Evolutionary conservation across 1,284 basidiomycete species (phyloP), one percentile per base, ranked within the genome.

Genomic region (Rhodotorula sp.): DNA sequence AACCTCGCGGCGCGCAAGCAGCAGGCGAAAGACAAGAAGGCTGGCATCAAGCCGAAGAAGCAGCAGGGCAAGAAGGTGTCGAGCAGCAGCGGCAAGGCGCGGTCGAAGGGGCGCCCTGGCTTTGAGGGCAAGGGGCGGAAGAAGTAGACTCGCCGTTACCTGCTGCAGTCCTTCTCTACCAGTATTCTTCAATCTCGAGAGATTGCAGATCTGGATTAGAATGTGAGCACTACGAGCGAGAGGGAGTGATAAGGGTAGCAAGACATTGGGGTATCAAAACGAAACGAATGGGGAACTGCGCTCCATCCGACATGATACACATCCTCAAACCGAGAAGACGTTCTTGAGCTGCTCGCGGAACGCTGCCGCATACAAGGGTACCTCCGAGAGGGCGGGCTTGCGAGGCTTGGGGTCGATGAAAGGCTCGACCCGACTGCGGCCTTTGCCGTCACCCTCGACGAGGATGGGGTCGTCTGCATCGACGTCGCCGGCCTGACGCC

Each of bases 1-100:
- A 96, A 97, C 80, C 90, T 97, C 75, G 90, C 91, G 0, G 86
- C 86, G 81, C 87, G 92, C 17, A 87, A 88, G 69, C 91, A 96
- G 78, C 85, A 90, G 50, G 86, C 86, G 80, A 90, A 88, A 73
- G 91, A 92, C 67, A 91, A 89, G 82, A 85, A 86, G 74, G 87
- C 88, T 74, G 88, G 90, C 3, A 81, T 85, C 78, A 85, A 87
- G 81, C 75, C 78, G 23, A 87, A 80, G 75, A 56, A 50, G 79
- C 48, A 46, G 44, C 42, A 16, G 48, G 61, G 50, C 25, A 76
- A 76, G 68, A 76, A 70, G 61, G 55, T 48, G 42, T 61, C 55
- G 45, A 68, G 56, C 54, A 72, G 59, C 60, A 68, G 61, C 27
- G 65, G 65, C 61, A 67, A 66, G 56, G 49, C 60, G 53, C 61